Evolutionary conservation across 345 rosid species (phyloP), one percentile per base, ranked within the genome.

Genomic region (Streptanthus diversifolius): DNA sequence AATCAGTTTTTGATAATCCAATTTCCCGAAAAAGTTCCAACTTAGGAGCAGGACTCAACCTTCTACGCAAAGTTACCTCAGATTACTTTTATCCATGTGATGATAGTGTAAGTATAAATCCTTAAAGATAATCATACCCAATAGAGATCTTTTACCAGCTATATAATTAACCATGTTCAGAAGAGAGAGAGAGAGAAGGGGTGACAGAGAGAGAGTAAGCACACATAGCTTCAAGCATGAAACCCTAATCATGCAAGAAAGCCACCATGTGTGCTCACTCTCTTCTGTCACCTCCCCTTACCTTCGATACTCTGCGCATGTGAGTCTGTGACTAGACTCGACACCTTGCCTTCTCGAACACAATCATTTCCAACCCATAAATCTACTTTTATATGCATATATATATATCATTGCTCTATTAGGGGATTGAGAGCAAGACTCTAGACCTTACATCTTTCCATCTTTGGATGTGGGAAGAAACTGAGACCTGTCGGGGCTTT

Each of bases 261-360:
- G 48, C 30, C 71, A 77, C 96, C 89, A 83, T 85, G 83, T 81
- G 97, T 92, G 97, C 97, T 92, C 97, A 88, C 97, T 91, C 93
- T 91, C 96, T 91, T 89, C 97, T 91, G 97, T 91, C 96, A 89
- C 90, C 96, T 72, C 89, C 85, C 58, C 77, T 78, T 85, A 82
- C 88, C 85, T 77, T 68, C 17, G 43, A 43, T 32, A 22, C 37
- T 36, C 7, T 56, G 10, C 39, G 14, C 43, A 18, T 47, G 27
- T 7, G 32, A 18, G 52, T 47, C 52, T 8, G 29, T 1, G 12
- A 62, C 17, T 53, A 32, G 1, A 40, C 45, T 53, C 21, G 4
- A 67, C 21, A 32, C 22, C 64, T 43, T 39, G 18, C 36, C 7
- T 73, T 33, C 2, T 36, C 44, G 32, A 43, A 53, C 18, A 58